Base-by-base conservation (phyloP, 345 rosid species). In the Odontarrhena argentea region DNA sequence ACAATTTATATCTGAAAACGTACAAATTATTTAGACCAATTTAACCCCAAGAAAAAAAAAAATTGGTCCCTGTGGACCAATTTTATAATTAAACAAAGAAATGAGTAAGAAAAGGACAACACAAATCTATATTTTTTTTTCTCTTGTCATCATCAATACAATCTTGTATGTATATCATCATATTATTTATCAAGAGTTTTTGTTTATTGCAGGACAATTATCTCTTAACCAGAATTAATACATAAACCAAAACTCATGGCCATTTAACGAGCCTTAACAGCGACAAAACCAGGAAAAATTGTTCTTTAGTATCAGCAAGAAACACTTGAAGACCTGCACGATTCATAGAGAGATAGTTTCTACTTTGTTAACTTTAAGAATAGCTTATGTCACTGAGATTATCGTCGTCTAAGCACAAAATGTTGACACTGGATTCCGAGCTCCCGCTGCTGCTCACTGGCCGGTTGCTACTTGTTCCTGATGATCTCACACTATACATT, bases 401-500 rank as follows among this genome's bases (percentile, higher is more conserved):
- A 8, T 73, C 78, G 36, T 80, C 81, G 46, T 83, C 87, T 41
- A 81, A 69, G 66, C 68, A 73, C 57, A 84, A 62, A 36, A 77
- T 67, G 81, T 82, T 88, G 51, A 85, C 82, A 68, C 96, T 88
- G 1, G 82, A 68, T 72, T 91, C 90, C 0, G 96, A 91, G 79
- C 92, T 84, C 12, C 83, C 80, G 37, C 81, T 87, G 57, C 94
- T 88, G 74, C 87, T 84, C 44, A 67, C 38, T 2, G 89, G 80
- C 61, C 79, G 76, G 73, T 84, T 86, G 77, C 79, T 71, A 30
- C 80, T 81, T 0, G 13, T 26, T 9, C 65, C 65, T 28, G 63
- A 9, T 34, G 89, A 75, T 76, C 87, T 82, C 76, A 80, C 82
- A 55, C 90, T 91, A 73, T 84, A 83, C 80, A 83, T 75, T 0